Conservation (phyloP, 2,329 filamentous ascomycete species). For the Fusarium duplospermum region DNA sequence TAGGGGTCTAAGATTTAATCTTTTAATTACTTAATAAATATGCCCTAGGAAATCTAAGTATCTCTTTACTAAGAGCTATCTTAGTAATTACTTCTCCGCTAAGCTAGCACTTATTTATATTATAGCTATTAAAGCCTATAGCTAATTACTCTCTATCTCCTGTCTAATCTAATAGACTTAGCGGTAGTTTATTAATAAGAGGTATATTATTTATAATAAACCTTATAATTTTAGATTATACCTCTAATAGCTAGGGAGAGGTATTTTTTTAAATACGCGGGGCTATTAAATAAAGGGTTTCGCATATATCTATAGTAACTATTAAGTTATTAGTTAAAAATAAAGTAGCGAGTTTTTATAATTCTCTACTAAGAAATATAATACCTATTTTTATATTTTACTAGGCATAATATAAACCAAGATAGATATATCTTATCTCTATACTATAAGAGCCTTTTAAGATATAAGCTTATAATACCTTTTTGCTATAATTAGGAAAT, state of each 20-base stretch:
- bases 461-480: neutral
- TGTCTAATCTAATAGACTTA: slow-evolving; percentile 30
- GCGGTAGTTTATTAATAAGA: slow-evolving; percentile 58
- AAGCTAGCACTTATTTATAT: slow-evolving; percentile 64
- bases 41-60: slow-evolving; percentile 31
- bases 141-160: slow-evolving; percentile 57
- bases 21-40: slow-evolving; percentile 18
- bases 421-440: neutral
- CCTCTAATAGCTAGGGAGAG: neutral
- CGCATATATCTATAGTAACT: neutral
- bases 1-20: slow-evolving; percentile 11
- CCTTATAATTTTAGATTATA: slow-evolving; percentile 63
- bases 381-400: neutral
- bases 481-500: neutral
- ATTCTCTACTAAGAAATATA: neutral
- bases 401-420: neutral
- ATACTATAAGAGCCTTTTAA: neutral
- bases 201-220: slow-evolving; percentile 60
- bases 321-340: neutral
- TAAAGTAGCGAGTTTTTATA: neutral
- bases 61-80: slow-evolving; percentile 40
- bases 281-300: neutral
- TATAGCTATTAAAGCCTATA: slow-evolving; percentile 61
- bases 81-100: slow-evolving; percentile 54
- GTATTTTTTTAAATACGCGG: neutral